Evolutionary conservation across 352 stramenopile genomes (phyloP), one percentile per base, ranked within the genome.

Genomic region (Phytophthora foliorum): DNA sequence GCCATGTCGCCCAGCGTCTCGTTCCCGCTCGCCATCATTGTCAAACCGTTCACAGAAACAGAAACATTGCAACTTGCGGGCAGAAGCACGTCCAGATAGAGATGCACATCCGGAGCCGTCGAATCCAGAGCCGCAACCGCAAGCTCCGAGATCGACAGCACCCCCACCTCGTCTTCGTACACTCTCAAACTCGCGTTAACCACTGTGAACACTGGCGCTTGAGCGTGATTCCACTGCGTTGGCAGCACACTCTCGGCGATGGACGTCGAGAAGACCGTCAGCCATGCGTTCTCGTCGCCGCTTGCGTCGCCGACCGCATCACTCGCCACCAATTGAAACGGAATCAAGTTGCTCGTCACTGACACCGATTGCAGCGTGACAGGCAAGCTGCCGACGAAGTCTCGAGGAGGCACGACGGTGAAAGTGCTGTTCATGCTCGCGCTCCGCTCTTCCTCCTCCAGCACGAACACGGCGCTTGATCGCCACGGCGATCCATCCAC

Each of bases 111-210:
- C 4, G 53, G 16, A 52, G 60, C 67, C 27, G 19, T 48, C 3
- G 32, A 38, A 52, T 75, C 67, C 31, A 63, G 3, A 13, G 57
- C 46, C 4, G 53, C 49, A n/a, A 71, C 42, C 19, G 41, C 50
- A 16, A 75, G 31, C 42, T 70, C 38, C 16, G 59, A 67, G 27
- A 75, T 67, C 46, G 32, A 57, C 49, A 75, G 4, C 36, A 62
- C 62, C 19, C 31, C 50, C 48, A 63, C 19, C 54, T 71, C 67
- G 29, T 75, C 61, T 39, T 75, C 67, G 29, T 70, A 75, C 45
- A 75, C 67, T 22, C 32, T 66, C n/a, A 41, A 59, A 39, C 54
- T 67, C 17, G 39, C 25, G 22, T 67, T 66, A 32, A 11, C 41
- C 10, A 75, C 31, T 1, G 9, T 25, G 25, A 75, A 67, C 11